Evolutionary conservation across 148 eudicot species (phyloP).

Genomic region (Polygonum aviculare): DNA sequence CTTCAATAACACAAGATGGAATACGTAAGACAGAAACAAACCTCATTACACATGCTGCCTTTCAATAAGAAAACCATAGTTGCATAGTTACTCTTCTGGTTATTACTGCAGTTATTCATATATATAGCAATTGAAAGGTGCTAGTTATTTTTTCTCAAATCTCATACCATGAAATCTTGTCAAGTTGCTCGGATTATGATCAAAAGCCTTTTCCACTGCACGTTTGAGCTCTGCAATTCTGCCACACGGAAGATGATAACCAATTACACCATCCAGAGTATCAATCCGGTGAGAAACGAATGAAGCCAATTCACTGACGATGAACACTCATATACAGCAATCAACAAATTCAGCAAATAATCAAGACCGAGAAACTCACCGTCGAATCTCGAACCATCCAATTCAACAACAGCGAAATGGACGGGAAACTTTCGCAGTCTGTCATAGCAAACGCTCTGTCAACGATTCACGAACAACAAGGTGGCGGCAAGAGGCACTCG

Average conservation of each 20-base stretch:
- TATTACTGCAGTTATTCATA: not conserved
- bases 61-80: not conserved
- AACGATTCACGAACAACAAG: not conserved
- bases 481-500: not conserved
- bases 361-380: constrained; percentile 19
- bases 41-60: constrained; percentile 89
- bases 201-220: constrained; percentile 55
- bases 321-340: not conserved
- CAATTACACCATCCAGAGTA: constrained; percentile 3
- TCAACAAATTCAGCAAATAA: not conserved
- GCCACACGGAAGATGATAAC: constrained; percentile 24
- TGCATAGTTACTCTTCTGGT: not conserved
- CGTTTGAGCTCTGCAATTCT: constrained; percentile 56
- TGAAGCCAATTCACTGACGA: not conserved
- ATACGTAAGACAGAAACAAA: constrained; percentile 80
- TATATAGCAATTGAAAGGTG: not conserved
- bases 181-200: constrained; percentile 41
- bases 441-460: constrained; percentile 39
- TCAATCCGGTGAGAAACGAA: not conserved
- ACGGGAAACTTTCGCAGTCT: constrained; percentile 39
- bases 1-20: too few species aligned
- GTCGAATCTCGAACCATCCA: constrained; percentile 66
- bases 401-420: constrained; percentile 53
- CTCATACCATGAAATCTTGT: constrained; percentile 63
- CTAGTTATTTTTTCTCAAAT: not conserved